Conservation (phyloP, 768 basidiomycete species). For the Xerocomus spinulosus region DNA sequence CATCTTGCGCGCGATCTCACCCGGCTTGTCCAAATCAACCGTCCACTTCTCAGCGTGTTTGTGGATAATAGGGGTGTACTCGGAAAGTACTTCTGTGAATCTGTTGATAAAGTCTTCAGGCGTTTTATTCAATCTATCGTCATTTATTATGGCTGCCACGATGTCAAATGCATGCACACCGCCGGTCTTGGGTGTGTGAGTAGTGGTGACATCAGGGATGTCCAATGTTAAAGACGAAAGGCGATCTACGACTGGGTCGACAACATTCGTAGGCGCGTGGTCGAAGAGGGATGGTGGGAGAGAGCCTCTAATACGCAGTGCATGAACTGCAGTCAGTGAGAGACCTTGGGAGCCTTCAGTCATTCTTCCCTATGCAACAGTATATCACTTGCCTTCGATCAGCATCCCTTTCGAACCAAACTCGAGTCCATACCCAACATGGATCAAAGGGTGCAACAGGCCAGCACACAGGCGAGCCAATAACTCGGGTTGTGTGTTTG, state of each 20-base stretch:
- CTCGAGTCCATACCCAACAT: slow-evolving; percentile 57
- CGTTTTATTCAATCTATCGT: slow-evolving; percentile 32
- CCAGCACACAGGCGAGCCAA: slow-evolving; percentile 45
- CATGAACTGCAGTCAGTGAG: slow-evolving; percentile 21
- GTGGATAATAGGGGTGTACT: slow-evolving; percentile 1
- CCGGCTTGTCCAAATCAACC: slow-evolving; percentile 31
- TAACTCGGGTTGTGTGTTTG: slow-evolving; percentile 43
- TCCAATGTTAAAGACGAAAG: slow-evolving; percentile 12
- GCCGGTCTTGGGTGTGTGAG: not conserved
- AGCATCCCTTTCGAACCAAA: slow-evolving; percentile 59
- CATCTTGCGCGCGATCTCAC: slow-evolving; percentile 48
- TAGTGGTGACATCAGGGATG: not conserved
- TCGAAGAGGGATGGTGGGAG: slow-evolving; percentile 9
- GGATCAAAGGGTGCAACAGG: slow-evolving; percentile 60
- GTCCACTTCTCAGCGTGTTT: slow-evolving; percentile 40
- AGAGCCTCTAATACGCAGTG: slow-evolving; percentile 36
- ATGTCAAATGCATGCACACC: slow-evolving; percentile 42
- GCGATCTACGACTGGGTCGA: slow-evolving; percentile 1
- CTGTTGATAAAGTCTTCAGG: slow-evolving; percentile 15
- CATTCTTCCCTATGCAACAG: not conserved
- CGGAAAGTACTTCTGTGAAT: slow-evolving; percentile 8
- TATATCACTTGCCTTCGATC: slow-evolving; percentile 46
- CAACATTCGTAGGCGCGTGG: not conserved
- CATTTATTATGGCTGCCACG: slow-evolving; percentile 47
- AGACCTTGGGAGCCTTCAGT: slow-evolving; percentile 17